Base-by-base conservation (phyloP, 2,329 filamentous ascomycete genomes). In the Botrytis porri region DNA sequence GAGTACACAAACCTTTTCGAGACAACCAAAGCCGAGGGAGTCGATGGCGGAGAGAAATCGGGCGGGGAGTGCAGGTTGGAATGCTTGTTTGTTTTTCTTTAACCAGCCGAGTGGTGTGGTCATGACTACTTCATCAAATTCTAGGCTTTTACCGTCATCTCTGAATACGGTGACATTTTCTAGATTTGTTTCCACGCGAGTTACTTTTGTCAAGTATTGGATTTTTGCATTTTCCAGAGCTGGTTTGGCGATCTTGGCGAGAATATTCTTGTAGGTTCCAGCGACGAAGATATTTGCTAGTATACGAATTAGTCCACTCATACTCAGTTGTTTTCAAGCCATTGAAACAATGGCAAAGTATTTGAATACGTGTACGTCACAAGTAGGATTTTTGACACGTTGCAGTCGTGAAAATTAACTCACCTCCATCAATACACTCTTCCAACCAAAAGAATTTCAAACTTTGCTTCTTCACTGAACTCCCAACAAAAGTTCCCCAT, bases 371-470 rank as follows among this genome's bases (percentile, higher is more conserved):
- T 14, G 18, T 9, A 25, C 25, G 0, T 7, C 12, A 3, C 2
- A n/a, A 6, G 25, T 54, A n/a, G 25, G 12, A n/a, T 3, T 25
- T n/a, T 67, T 9, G 9, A 5, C 5, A 10, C 3, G 3, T 32
- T 4, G 9, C 2, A 48, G 14, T 18, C 14, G 22, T 1, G 29
- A 16, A 29, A 45, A 35, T 48, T 7, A 29, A 77, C 77, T 74
- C 73, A 82, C 81, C 81, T 39, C 87, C 87, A 77, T 88, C 86
- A 65, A 89, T 84, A 69, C 85, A 87, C 77, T 88, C 86, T 77
- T 89, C 86, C 3, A 89, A 79, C 85, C 86, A 88, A 76, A 88
- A 87, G 78, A 84, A 88, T 78, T 85, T 87, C 71, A 89, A 79
- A 77, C 86, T 88, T 78, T 89, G 87, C 37, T 76, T 82, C 54